Evolutionary conservation across 345 rosid genomes (phyloP).

Genomic region (Eucalyptus cloeziana): DNA sequence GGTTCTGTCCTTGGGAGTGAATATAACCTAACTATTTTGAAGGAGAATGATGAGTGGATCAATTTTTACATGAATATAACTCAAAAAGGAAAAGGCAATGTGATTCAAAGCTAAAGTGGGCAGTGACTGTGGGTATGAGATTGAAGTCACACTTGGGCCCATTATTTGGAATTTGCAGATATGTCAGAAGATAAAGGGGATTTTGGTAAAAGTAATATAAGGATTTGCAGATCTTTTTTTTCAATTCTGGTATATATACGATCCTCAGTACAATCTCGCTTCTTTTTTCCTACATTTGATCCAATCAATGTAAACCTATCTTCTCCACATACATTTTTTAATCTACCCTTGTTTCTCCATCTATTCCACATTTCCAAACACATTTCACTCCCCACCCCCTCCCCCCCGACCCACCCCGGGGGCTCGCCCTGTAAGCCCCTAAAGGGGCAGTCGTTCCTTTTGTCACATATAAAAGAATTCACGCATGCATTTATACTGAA

Average conservation of each 20-base stretch:
- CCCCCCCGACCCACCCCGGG: fast-evolving
- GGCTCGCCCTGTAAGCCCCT: background rate
- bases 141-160: background rate
- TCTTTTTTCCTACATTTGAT: background rate
- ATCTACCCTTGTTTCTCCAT: background rate
- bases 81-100: background rate
- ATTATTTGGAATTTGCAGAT: background rate
- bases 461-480: background rate
- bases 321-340: background rate
- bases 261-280: background rate
- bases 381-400: background rate
- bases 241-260: background rate
- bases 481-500: background rate
- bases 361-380: background rate
- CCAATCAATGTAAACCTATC: background rate
- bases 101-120: background rate
- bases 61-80: background rate
- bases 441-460: background rate
- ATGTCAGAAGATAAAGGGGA: background rate
- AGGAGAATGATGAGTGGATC: background rate
- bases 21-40: background rate
- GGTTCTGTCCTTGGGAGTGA: background rate
- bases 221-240: background rate
- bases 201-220: background rate
- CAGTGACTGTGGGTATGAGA: background rate